Evolutionary conservation across 208 protist species (phyloP), one percentile per base, ranked within the genome.

Genomic region (Leishmania turanica): DNA sequence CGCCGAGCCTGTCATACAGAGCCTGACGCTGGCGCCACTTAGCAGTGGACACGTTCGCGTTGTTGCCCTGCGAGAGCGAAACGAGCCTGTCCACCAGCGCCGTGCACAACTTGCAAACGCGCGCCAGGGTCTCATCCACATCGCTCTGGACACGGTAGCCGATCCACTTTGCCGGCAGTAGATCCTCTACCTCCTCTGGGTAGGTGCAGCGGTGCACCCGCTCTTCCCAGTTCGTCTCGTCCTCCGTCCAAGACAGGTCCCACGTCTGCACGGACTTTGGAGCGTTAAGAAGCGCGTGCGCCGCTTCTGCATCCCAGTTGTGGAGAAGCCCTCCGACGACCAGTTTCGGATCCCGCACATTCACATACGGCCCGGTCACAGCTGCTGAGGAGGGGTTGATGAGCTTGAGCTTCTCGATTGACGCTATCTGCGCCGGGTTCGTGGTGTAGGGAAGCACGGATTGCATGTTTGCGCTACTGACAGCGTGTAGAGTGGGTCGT

Each of bases 71-170:
- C 15, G 92, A 95, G 27, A 96, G 88, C 9, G 80, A 75, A n/a
- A 98, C 90, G 79, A 97, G 96, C 65, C 88, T 87, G 78, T 98
- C 92, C 7, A 96, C 95, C 13, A 98, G 88, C 0, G 93, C 93
- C 15, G 95, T 98, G 83, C 95, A 98, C 74, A 98, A 89, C 84
- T 89, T 93, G 78, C 95, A 98, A 51, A 98, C 93, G 15, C 91
- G 85, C n/a, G 95, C 92, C 72, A 98, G 84, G 72, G 92, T 95
- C 81, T 95, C 93, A 79, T 98, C 95, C 24, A 96, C 90, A 76
- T 96, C 92, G 79, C 82, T 92, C 83, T 92, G 86, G 54, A 93
- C 82, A 73, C 89, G 88, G 89, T 98, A 97, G 68, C 93, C 95
- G 49, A 98, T 92, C 93, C 95, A 98, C 80, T 95, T 96, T 40